These are phyloP conservation scores for Miscanthus lutarioriparius DNA, from an alignment of 176 grass and related monocot species.

Conservation along the genomic window DNA sequence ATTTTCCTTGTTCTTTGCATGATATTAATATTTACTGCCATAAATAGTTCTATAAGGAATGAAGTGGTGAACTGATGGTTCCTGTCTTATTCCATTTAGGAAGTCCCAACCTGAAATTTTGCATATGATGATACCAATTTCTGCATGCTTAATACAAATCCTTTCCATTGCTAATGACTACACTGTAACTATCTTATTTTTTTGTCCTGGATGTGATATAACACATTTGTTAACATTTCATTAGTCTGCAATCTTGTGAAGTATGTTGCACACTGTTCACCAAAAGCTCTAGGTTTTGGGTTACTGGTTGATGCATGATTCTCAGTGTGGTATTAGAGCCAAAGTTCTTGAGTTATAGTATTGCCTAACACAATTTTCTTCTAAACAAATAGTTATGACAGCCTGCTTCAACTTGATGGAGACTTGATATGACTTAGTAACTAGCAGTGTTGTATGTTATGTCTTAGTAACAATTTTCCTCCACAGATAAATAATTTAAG, in stretches of 20 bases:
- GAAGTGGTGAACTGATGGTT: background rate
- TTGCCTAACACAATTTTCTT: background rate
- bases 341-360: background rate
- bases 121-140: background rate
- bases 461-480: background rate
- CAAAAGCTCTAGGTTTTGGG: background rate
- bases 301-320: background rate
- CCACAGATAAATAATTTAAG: background rate
- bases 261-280: background rate
- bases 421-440: background rate
- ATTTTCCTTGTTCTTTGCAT: background rate
- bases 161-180: background rate
- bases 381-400: background rate
- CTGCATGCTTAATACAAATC: background rate
- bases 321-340: background rate
- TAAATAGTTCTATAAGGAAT: background rate
- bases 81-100: background rate
- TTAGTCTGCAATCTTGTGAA: background rate
- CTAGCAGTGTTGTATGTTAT: background rate
- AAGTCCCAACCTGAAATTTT: background rate
- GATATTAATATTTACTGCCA: background rate
- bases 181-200: constrained; percentile 3
- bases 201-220: background rate
- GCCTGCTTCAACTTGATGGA: background rate
- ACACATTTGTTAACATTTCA: background rate